Evolutionary conservation across 148 eudicot genomes (phyloP), one percentile per base, ranked within the genome.

Genomic region (Pharnaceum exiguum): DNA sequence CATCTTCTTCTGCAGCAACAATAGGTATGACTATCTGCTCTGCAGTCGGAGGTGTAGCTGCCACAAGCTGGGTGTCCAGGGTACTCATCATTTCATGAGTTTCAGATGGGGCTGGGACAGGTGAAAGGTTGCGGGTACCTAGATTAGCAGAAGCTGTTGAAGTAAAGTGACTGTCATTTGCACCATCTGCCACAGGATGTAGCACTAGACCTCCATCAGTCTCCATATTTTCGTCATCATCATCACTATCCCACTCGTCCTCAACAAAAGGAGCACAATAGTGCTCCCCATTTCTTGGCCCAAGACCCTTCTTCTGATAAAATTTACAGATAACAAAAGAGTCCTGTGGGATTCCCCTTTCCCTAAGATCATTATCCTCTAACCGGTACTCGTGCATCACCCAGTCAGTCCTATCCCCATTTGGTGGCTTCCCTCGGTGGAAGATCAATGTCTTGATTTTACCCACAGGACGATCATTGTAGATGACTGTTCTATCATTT

Each of bases 341-440:
- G 37, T 30, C 94, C 87, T 77, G 81, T 51, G 24, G 29, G 4
- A 82, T 68, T 30, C 86, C 89, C 8, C 56, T 47, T 29, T 64
- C 77, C 55, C 63, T 68, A 43, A 81, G 58, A 17, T 60, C 33
- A 32, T 55, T 22, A 48, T 84, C 94, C 5, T 56, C 53, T 11
- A 87, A 65, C 57, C 74, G 69, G 26, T 78, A 90, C 59, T 90
- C 95, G 23, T 90, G 75, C 68, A 90, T 82, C 5, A 87, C 90
- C 98, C 96, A 87, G 55, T 91, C 76, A 0, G 94, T 91, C 62
- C 98, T 75, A 21, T 85, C 69, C 22, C 90, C 94, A 50, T 66
- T 63, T 1, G 80, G 86, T 4, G 94, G 55, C 54, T 77, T 79
- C 23, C 95, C 93, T 6, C 3, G 27, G 57, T 90, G 85, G 11